Evolutionary conservation across 2,329 filamentous ascomycete genomes (phyloP), one percentile per base, ranked within the genome.

Genomic region (Fusarium pseudograminearum): DNA sequence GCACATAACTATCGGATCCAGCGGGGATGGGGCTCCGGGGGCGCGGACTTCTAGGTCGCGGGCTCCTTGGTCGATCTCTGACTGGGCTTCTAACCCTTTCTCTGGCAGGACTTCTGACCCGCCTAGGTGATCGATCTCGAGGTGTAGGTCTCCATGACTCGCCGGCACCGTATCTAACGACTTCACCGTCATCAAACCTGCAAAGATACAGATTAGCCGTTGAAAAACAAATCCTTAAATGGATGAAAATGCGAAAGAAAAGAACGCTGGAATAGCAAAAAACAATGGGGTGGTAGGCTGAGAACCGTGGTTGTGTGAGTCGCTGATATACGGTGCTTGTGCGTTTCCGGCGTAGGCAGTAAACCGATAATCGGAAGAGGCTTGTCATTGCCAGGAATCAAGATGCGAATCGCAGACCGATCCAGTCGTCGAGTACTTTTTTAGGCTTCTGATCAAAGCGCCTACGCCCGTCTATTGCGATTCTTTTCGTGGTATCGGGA

Each of bases 101-200:
- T 42, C 76, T 66, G 31, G 74, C 57, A 15, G 78, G 78, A 61
- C 78, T 80, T 58, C 78, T 76, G 22, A 71, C 63, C 61, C 77
- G 74, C 46, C 77, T 71, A 18, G 84, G 83, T 30, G 84, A 85
- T 58, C 83, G 81, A 67, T 83, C 81, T 51, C 83, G 78, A 52
- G 87, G 87, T 61, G 85, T 88, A 14, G 87, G 87, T 62, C 87
- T 81, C 81, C 87, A 89, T 38, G 86, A 88, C 77, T 89, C 87
- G 61, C 87, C 87, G 15, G 87, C 87, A 53, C 87, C 87, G 75
- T 89, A 89, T 73, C 87, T 82, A 67, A 87, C 85, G 56, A 89
- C 87, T 78, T 89, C 87, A 45, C 87, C 87, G 69, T 89, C 87
- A 68, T 89, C 86, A 72, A 87, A 89, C 75, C 86, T 88, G 62